Conservation (phyloP, 140 eudicot species). For the Stevia rebaudiana region DNA sequence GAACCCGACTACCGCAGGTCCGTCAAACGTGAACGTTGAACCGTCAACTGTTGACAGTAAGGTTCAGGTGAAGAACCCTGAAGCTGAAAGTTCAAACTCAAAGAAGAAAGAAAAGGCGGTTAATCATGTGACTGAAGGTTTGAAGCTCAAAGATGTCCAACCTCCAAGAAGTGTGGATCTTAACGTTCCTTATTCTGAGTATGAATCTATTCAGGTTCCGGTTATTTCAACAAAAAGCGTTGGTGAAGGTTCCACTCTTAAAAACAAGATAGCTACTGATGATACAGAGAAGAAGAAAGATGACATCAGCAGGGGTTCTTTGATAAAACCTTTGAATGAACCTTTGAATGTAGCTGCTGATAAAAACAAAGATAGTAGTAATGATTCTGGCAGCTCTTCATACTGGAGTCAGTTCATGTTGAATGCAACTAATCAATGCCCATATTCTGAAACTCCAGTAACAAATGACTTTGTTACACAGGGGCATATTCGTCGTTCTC, state of each 20-base stretch:
- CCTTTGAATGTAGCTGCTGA: conserved; percentile 19
- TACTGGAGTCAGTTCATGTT: conserved; percentile 17
- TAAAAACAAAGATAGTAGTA: not conserved
- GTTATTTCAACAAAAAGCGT: not conserved
- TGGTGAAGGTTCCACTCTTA: conserved; percentile 7
- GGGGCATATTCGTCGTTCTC: conserved; percentile 20
- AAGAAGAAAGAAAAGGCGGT: conserved; percentile 21
- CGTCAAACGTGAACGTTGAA: conserved; percentile 11
- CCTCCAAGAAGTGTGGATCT: conserved; percentile 25
- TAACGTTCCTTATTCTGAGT: conserved; percentile 18
- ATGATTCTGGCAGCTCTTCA: conserved; percentile 19
- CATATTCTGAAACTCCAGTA: conserved; percentile 41
- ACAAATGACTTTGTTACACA: conserved; percentile 20
- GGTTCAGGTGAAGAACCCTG: conserved; percentile 10
- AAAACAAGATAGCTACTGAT: not conserved
- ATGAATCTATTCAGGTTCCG: conserved; percentile 23
- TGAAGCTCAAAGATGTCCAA: conserved; percentile 8
- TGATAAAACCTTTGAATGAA: not conserved
- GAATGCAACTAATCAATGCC: conserved; percentile 34
- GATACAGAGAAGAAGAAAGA: conserved; percentile 17
- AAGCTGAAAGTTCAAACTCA: conserved; percentile 11
- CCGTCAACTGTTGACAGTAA: not conserved
- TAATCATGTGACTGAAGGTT: conserved; percentile 16
- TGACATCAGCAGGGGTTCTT: not conserved
- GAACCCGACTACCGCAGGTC: conserved; percentile 3